Evolutionary conservation across 192 early-diverging fungal species (phyloP).

Genomic region (Jimgerdemannia flammicorona): DNA sequence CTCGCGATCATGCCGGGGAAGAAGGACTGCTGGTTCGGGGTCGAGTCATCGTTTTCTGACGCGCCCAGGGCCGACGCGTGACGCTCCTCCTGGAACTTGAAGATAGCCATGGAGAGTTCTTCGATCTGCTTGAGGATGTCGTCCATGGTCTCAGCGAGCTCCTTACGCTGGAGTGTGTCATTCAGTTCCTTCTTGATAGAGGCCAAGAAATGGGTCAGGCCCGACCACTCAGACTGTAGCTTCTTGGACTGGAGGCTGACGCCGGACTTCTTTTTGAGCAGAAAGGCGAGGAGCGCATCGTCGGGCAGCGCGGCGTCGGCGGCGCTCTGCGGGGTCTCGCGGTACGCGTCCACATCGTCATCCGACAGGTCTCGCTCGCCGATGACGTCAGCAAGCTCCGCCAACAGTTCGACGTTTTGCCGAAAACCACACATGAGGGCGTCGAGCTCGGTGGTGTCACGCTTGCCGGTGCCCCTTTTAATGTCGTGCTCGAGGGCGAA

Average conservation of each 20-base stretch:
- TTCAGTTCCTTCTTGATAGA: constrained; percentile 46
- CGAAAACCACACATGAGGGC: constrained; percentile 37
- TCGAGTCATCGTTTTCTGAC: constrained; percentile 20
- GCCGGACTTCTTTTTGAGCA: constrained; percentile 15
- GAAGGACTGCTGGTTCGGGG: constrained; percentile 22
- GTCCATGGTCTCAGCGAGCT: constrained; percentile 33
- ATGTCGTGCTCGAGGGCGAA: constrained; percentile 50
- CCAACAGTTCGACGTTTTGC: constrained; percentile 37
- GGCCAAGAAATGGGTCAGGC: constrained; percentile 47
- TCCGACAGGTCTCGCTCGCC: constrained; percentile 18
- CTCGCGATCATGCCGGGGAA: constrained; percentile 24
- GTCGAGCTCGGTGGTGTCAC: constrained; percentile 37
- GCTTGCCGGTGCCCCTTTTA: constrained; percentile 32
- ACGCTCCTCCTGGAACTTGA: constrained; percentile 39
- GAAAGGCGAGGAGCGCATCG: constrained; percentile 11
- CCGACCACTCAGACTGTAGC: constrained; percentile 52
- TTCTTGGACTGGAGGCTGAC: constrained; percentile 34
- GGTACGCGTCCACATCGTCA: constrained; percentile 9
- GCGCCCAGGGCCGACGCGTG: constrained; percentile 12
- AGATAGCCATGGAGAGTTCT: constrained; percentile 36
- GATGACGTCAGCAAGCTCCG: constrained; percentile 32
- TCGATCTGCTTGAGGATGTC: constrained; percentile 38
- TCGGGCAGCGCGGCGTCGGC: constrained; percentile 10
- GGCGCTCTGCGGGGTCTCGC: constrained; percentile 5
- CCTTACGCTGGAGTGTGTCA: constrained; percentile 29